Evolutionary conservation across 495 filamentous ascomycete species (phyloP).

Genomic region (Xylaria telfairii): DNA sequence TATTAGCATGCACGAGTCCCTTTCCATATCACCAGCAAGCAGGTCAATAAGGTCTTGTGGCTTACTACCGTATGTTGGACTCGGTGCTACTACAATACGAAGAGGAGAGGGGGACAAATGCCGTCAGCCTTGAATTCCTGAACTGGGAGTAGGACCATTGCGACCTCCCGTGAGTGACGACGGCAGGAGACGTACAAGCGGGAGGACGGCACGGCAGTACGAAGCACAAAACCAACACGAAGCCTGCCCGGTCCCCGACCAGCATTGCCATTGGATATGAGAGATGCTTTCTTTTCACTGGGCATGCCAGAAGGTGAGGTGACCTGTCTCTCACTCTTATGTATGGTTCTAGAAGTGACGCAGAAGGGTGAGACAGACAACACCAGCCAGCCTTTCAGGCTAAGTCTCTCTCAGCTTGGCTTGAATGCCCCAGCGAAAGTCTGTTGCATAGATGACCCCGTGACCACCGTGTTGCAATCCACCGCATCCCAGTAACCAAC

Average conservation of each 20-base stretch:
- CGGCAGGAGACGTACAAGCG: not conserved
- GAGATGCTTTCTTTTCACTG: not conserved
- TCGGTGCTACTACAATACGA: slow-evolving; percentile 8
- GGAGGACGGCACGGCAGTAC: slow-evolving; percentile 12
- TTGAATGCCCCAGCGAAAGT: not conserved
- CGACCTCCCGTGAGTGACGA: slow-evolving; percentile 12
- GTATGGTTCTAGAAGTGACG: slow-evolving; percentile 18
- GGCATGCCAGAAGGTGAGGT: slow-evolving; percentile 18
- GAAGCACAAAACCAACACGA: not conserved
- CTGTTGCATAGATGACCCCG: not conserved
- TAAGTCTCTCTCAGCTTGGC: not conserved
- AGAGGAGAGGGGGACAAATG: not conserved
- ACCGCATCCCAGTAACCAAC: not conserved
- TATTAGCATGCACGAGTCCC: not conserved
- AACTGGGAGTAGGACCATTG: slow-evolving; percentile 15
- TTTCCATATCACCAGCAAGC: not conserved
- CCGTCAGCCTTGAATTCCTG: slow-evolving; percentile 23
- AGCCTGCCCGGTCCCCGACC: not conserved
- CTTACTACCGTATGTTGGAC: slow-evolving; percentile 1
- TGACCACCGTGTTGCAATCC: not conserved
- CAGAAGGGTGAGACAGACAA: slow-evolving; percentile 8
- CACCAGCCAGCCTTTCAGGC: not conserved
- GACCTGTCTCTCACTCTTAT: slow-evolving; percentile 3
- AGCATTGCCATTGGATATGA: not conserved
- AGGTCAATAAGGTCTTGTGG: slow-evolving; percentile 9